Evolutionary conservation across 2,329 filamentous ascomycete species (phyloP), one percentile per base, ranked within the genome.

Genomic region (Fusarium annulatum): DNA sequence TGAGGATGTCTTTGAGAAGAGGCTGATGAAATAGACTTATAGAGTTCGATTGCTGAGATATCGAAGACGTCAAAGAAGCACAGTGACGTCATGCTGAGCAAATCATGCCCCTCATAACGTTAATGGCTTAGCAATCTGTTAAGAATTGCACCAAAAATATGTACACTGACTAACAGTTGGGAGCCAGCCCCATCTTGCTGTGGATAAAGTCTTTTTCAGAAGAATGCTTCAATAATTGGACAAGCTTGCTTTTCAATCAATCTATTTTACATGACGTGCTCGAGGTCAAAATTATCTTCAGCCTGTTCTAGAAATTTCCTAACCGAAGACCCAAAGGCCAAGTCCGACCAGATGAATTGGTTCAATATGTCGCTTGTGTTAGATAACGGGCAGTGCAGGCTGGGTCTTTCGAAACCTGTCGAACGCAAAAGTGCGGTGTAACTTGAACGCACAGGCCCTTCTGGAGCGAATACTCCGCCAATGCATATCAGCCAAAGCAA

Each of bases 1-100:
- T 0, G 16, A 1, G 4, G 10, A 1, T 26, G 3, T 18, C 0
- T 19, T 14, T 12, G 1, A 51, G 56, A 23, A 12, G 4, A 21
- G 36, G 7, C n/a, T n/a, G 7, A 12, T n/a, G 5, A 1, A 10
- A 1, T 7, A 1, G 19, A 14, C 4, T 42, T 3, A 3, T 28
- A 21, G n/a, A 9, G 2, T 16, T 33, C 11, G 2, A 39, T 18
- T 49, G 41, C 23, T n/a, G 23, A 46, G 6, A 67, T 14, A 33
- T 67, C 52, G 26, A 67, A 26, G 64, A 68, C 56, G 65, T 68
- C 64, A 55, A 69, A 3, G 38, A 19, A 19, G 30, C 39, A 34
- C 23, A 51, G 23, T 68, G 65, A 68, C 65, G 64, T 68, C 65
- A 46, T 38, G 16, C 2, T 38, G 19, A 55, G 19, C 19, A 36